Base-by-base conservation (phyloP, 768 basidiomycete genomes). In the Mycena vitilis region DNA sequence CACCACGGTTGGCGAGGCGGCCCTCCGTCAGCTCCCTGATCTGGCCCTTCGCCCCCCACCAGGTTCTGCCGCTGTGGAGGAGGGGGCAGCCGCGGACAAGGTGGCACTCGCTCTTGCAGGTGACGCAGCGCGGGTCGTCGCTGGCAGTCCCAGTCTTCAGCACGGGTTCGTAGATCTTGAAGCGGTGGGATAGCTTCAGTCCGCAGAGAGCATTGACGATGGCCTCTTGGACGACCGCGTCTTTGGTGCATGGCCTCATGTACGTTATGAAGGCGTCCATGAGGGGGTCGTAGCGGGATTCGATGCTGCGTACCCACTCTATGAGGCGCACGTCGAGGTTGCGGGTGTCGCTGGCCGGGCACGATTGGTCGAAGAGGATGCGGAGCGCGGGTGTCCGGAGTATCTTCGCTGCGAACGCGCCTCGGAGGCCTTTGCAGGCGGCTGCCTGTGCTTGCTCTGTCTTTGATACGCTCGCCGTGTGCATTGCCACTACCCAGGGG, bases 21-120 rank as follows among this genome's bases (percentile, higher is more conserved):
- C 61, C 61, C 2, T 11, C 22, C 9, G 52, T 54, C 11, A 55
- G 2, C 0, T 13, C 6, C 25, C 15, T 54, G 52, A 63, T 30
- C 30, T 63, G 61, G 25, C 45, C 42, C 6, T 34, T 18, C 2
- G 51, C 49, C 2, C 61, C 61, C 61, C 61, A 63, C 52, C 51
- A 63, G 13, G 23, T 45, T 2, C 34, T 53, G 42, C 51, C 38
- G 20, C 37, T 52, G 1, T 45, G n/a, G 23, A 9, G 36, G 52
- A 53, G 52, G 11, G 61, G 61, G 52, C 61, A 63, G 0, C 38
- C 61, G 1, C 42, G 37, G 23, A n/a, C 44, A 18, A 45, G 16
- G 30, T 63, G 61, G 23, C 51, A 54, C 11, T 63, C 61, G 9
- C n/a, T 52, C 34, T 63, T 63, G 61, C 61, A 63, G 30, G 45